Evolutionary conservation across 768 basidiomycete genomes (phyloP), one percentile per base, ranked within the genome.

Genomic region (Xerocomellus amylosporus): DNA sequence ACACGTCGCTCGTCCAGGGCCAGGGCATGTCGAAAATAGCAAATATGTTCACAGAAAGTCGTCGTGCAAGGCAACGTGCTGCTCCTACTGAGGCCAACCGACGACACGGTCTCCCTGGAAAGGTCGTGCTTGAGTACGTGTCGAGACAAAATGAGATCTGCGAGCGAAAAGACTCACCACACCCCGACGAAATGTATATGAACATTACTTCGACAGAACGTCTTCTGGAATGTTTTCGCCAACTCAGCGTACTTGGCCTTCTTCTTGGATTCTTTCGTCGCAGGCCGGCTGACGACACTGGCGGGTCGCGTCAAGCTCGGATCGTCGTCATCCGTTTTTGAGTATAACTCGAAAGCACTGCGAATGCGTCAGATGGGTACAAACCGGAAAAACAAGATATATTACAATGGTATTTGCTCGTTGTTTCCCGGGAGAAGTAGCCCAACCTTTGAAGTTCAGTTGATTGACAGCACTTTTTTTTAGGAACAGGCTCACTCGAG

Each of bases 1-100:
- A 79, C 77, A 7, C 79, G 71, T 24, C 72, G 65, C 43, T 79
- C 79, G 52, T 79, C 78, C 26, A 79, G 63, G 1, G 79, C 78
- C 5, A 79, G 64, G 1, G 76, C 78, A 59, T 79, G 78, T 8
- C 78, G 72, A 51, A 79, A 79, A 42, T 67, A 70, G 39, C 74
- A 75, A 8, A 78, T 65, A 46, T 76, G 71, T 33, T 71, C 59
- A 47, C 59, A 64, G 2, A 63, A 61, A 8, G 53, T 54, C 17
- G 64, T 66, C 8, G 74, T 74, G 20, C 53, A 57, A 6, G 78
- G 75, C 8, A 76, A 52, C 20, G 55, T 64, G 13, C 55, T 66
- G 13, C 53, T 58, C 39, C 76, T 61, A 3, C 68, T 37, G 3
- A 77, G 12, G 6, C 79, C 76, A 40, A 79, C 68, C 0, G 78